Evolutionary conservation across 306 rosid genomes (phyloP).

Genomic region (Ziziphus jujuba): DNA sequence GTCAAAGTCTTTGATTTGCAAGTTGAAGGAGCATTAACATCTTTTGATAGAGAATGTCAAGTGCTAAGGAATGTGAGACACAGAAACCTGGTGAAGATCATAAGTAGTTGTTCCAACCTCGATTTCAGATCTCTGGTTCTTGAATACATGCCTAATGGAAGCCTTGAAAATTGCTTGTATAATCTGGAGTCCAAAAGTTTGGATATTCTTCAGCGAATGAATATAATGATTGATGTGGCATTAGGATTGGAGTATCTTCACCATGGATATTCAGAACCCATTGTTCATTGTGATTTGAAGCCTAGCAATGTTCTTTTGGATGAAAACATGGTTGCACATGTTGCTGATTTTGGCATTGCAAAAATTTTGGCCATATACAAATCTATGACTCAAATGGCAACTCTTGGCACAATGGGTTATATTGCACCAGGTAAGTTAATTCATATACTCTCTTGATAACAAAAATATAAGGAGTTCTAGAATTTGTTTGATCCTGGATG

Average conservation of each 20-base stretch:
- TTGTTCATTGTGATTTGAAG: slow-evolving; percentile 43
- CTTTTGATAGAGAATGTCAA: slow-evolving; percentile 10
- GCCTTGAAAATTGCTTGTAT: slow-evolving; percentile 12
- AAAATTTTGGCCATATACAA: slow-evolving; percentile 37
- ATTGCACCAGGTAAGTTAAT: slow-evolving; percentile 35
- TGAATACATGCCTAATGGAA: slow-evolving; percentile 25
- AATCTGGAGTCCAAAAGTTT: neutral
- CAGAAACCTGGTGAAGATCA: slow-evolving; percentile 23
- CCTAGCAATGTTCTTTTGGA: slow-evolving; percentile 40
- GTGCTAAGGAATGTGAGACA: slow-evolving; percentile 13
- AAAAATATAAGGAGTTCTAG: too few relatives aligned
- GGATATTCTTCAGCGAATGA: slow-evolving; percentile 1
- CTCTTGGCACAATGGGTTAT: slow-evolving; percentile 38
- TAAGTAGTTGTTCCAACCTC: neutral
- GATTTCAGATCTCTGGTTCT: slow-evolving; percentile 16
- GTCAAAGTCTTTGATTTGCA: slow-evolving; percentile 23
- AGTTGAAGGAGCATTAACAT: neutral
- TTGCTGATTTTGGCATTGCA: slow-evolving; percentile 33
- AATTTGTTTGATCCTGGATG: too few relatives aligned
- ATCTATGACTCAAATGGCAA: slow-evolving; percentile 13
- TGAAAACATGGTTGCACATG: slow-evolving; percentile 37
- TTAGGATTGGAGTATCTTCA: slow-evolving; percentile 38
- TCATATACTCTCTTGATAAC: neutral
- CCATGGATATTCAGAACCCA: slow-evolving; percentile 28
- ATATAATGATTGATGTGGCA: slow-evolving; percentile 18